These are phyloP conservation scores for Sarocladium strictum DNA, from an alignment of 2,329 filamentous ascomycete species.

Conservation along the genomic window DNA sequence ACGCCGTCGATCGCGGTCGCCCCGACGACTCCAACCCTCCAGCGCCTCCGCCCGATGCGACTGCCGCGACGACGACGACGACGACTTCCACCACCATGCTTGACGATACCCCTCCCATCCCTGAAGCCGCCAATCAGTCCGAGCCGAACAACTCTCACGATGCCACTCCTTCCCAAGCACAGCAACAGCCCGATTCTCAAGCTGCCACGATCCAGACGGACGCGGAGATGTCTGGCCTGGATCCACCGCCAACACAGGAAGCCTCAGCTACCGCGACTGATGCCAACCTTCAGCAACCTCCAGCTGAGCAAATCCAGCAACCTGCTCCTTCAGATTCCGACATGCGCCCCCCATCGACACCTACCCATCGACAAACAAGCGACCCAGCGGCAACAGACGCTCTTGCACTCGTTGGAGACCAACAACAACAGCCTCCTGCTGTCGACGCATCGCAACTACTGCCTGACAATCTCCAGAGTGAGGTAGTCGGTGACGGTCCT, in stretches of 20 bases:
- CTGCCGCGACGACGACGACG: neutral
- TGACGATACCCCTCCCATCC: neutral
- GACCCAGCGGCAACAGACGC: neutral
- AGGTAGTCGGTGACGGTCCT: neutral
- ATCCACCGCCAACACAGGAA: neutral
- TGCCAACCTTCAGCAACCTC: neutral
- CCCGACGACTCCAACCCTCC: neutral
- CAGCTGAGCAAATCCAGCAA: neutral
- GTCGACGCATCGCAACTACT: neutral
- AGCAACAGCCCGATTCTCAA: neutral
- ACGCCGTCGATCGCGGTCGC: conserved; percentile 11
- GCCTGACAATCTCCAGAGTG: neutral
- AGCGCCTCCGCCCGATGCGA: conserved; percentile 6
- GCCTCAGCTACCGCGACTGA: conserved; percentile 1
- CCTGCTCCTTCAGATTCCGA: conserved; percentile 1
- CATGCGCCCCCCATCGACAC: conserved; percentile 4
- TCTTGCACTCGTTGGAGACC: neutral
- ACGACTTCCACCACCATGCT: neutral
- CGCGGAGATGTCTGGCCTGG: neutral
- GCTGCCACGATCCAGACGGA: neutral
- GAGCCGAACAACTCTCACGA: too few relatives aligned
- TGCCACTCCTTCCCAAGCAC: neutral
- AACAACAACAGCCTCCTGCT: neutral
- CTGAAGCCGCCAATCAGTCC: neutral
- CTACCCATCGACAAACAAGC: neutral